Evolutionary conservation across 2,329 filamentous ascomycete species (phyloP).

Genomic region (Penicillium concentricum): DNA sequence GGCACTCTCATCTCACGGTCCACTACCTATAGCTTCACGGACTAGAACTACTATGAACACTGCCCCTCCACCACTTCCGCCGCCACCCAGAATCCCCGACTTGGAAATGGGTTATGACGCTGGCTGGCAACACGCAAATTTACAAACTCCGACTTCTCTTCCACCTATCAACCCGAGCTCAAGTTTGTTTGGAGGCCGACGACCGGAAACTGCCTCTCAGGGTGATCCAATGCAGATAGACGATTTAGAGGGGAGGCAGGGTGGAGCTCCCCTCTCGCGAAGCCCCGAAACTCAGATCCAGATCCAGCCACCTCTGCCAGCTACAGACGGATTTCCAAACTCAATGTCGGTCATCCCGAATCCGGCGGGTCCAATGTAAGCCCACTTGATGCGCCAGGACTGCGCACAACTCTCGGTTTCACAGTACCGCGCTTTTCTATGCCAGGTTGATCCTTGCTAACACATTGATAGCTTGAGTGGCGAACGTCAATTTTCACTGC

Average conservation of each 20-base stretch:
- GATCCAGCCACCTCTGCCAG: slow-evolving; percentile 34
- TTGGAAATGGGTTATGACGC: slow-evolving; percentile 58
- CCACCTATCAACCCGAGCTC: slow-evolving; percentile 51
- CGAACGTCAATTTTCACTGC: slow-evolving; percentile 58
- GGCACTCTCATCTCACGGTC: slow-evolving; percentile 47
- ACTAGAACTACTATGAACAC: slow-evolving; percentile 47
- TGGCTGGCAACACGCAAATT: slow-evolving; percentile 64
- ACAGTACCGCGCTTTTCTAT: neutral
- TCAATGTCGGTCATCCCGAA: slow-evolving; percentile 30
- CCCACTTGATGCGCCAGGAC: slow-evolving; percentile 9
- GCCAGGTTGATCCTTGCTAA: slow-evolving; percentile 7
- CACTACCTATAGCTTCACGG: slow-evolving; percentile 64
- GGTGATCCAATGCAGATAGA: slow-evolving; percentile 39
- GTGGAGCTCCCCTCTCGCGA: slow-evolving; percentile 27
- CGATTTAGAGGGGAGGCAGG: slow-evolving; percentile 37
- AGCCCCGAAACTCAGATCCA: slow-evolving; percentile 37
- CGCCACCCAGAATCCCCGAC: slow-evolving; percentile 61
- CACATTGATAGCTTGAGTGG: slow-evolving; percentile 53
- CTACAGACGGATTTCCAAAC: slow-evolving; percentile 35
- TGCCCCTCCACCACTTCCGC: slow-evolving; percentile 64
- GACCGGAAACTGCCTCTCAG: slow-evolving; percentile 32
- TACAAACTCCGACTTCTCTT: slow-evolving; percentile 47
- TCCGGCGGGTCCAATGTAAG: slow-evolving; percentile 35
- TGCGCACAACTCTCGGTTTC: neutral
- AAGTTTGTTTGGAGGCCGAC: slow-evolving; percentile 49